Conservation (phyloP, 306 rosid species). For the Cicer pinnatifidum region DNA sequence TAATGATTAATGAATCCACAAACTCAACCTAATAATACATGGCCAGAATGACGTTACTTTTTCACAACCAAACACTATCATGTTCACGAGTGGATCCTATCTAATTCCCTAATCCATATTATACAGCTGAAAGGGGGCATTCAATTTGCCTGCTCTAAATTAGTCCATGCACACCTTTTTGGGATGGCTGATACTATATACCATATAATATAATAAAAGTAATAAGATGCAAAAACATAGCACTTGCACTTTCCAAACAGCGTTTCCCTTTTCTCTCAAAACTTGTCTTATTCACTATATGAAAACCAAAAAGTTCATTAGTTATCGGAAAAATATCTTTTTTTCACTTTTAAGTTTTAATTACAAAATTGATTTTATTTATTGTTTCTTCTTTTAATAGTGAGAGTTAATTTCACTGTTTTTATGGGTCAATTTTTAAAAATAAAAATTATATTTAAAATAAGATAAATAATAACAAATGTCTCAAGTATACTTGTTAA, state of each 20-base stretch:
- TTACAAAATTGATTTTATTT: not conserved
- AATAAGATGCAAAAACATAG: constrained; percentile 9
- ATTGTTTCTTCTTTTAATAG: not conserved
- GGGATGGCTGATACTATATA: not conserved
- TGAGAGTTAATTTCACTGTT: not conserved
- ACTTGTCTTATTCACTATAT: constrained; percentile 18
- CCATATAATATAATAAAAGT: not conserved
- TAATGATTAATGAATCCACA: constrained; percentile 30
- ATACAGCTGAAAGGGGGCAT: constrained; percentile 6
- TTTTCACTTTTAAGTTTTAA: not conserved
- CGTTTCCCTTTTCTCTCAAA: constrained; percentile 9
- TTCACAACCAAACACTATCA: not conserved
- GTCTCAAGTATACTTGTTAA: too few relatives aligned
- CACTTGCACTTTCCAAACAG: constrained; percentile 17
- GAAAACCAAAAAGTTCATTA: not conserved
- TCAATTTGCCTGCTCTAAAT: constrained; percentile 27
- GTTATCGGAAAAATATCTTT: not conserved
- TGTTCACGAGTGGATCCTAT: not conserved
- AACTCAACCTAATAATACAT: not conserved
- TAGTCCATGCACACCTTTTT: constrained; percentile 28
- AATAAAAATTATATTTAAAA: too few relatives aligned
- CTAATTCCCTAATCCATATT: not conserved
- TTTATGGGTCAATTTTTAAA: not conserved
- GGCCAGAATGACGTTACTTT: not conserved
- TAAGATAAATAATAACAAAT: too few relatives aligned